These are phyloP conservation scores for Alternaria ethzedia DNA, from an alignment of 2,329 filamentous ascomycete genomes.

Conservation along the genomic window DNA sequence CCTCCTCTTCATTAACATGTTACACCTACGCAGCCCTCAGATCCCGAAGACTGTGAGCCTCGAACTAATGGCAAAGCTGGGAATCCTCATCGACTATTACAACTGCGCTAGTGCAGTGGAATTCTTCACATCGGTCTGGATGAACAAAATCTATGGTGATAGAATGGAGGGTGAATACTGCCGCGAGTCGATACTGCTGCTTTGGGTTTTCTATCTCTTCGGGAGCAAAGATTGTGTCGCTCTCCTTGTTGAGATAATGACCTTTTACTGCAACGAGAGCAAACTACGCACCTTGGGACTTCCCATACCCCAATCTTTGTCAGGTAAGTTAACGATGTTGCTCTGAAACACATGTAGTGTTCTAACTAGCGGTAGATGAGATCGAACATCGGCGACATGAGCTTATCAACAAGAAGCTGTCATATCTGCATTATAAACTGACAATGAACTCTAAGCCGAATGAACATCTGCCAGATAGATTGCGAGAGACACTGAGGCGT, in stretches of 20 bases:
- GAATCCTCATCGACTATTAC: not conserved
- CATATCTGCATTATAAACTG: not conserved
- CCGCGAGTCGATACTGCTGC: not conserved
- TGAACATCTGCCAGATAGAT: not conserved
- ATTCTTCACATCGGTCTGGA: not conserved
- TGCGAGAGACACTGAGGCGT: not conserved
- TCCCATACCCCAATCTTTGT: not conserved
- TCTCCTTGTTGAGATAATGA: not conserved
- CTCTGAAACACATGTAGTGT: not conserved
- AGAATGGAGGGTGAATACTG: not conserved
- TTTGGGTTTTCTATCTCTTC: not conserved
- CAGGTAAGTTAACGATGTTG: not conserved
- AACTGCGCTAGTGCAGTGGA: not conserved
- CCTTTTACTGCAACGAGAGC: not conserved
- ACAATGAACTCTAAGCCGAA: not conserved
- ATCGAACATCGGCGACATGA: not conserved
- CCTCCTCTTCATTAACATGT: slow-evolving; percentile 52
- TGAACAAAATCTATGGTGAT: not conserved
- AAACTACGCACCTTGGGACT: not conserved
- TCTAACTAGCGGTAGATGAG: not conserved
- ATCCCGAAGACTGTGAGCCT: slow-evolving; percentile 37
- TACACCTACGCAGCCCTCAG: slow-evolving; percentile 52
- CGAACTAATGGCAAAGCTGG: not conserved
- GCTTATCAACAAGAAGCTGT: not conserved
- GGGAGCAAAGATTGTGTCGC: not conserved